Base-by-base conservation (phyloP, 148 eudicot genomes). In the Tetragonia tetragonoides region DNA sequence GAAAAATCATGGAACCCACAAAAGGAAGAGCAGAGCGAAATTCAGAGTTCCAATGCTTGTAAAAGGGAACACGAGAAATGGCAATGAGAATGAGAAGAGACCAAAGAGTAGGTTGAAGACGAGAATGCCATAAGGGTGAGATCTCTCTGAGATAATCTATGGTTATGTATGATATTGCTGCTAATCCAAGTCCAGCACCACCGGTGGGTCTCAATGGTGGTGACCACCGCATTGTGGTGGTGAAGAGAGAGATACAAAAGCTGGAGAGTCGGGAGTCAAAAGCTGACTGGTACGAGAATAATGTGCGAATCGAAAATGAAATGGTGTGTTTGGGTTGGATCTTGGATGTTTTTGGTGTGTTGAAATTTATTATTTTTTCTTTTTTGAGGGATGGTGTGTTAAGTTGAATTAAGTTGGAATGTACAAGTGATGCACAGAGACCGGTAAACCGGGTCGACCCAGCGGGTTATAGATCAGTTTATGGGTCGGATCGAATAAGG, bases 1-100 rank as follows among this genome's bases (percentile, higher is more conserved):
- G 87, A 47, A 95, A 93, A 66, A 91, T 17, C 34, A 91, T 41
- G 44, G 97, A 80, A 14, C 80, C 89, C 10, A 93, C 70, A 72
- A 95, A 95, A 4, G 96, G 90, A 1, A 93, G 47, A 39, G 93
- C 94, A 1, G 94, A 82, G 4, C 94, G 88, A 44, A 93, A 80
- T 92, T 95, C 99, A 21, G 87, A 74, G 10, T 90, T 76, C 99
- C 99, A 95, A 83, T 93, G 90, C 64, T 78, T 86, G 87, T 95
- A 95, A 21, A 81, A 87, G 38, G 90, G 91, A 20, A 93, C 83
- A 9, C 97, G 93, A 20, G 85, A 73, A 20, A 95, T 79, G n/a
- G 86, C 93, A 24, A 88, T 70, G 59, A 93, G 79, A 15, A 89
- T 82, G 20, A 95, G 90, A 0, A 84, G 41, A 10, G 78, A 75